These are phyloP conservation scores for Yamadazyma dendronema DNA, from an alignment of 1,139 yeast genomes.

Conservation along the genomic window DNA sequence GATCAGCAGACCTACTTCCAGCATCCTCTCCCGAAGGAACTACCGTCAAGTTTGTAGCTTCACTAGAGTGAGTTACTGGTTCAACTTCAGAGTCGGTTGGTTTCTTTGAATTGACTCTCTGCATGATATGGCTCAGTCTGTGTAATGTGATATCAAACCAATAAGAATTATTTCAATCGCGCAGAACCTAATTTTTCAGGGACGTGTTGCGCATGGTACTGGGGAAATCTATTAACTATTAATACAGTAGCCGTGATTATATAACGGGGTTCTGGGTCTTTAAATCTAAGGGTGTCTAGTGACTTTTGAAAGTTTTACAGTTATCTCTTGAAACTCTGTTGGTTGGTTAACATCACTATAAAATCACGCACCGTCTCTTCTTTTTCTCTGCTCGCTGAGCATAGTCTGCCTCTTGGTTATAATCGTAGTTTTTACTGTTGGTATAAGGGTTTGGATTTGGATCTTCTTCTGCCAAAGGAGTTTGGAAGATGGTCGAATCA, in stretches of 20 bases:
- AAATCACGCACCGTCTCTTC: constrained; percentile 32
- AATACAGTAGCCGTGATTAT: too few relatives aligned
- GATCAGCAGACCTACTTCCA: constrained; percentile 67
- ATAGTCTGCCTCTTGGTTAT: constrained; percentile 45
- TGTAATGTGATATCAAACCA: too few relatives aligned
- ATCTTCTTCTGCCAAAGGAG: constrained; percentile 42
- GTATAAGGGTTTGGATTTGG: constrained; percentile 26
- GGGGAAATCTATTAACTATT: too few relatives aligned
- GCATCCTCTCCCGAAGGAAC: constrained; percentile 46
- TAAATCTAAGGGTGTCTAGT: too few relatives aligned
- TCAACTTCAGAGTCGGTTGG: too few relatives aligned
- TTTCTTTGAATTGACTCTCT: not conserved
- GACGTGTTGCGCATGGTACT: too few relatives aligned
- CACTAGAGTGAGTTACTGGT: constrained; percentile 1
- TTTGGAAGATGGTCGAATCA: constrained; percentile 38
- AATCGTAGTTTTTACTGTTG: constrained; percentile 23
- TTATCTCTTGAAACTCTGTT: too few relatives aligned
- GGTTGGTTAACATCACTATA: too few relatives aligned
- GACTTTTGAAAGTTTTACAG: too few relatives aligned
- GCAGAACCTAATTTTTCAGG: too few relatives aligned
- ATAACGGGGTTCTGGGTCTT: too few relatives aligned
- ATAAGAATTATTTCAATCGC: too few relatives aligned
- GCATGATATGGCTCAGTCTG: not conserved
- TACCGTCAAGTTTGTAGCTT: not conserved
- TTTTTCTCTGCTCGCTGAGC: constrained; percentile 32